Conservation (phyloP, 805 yeast genomes). For the Trichomonascus vanleenenianus region DNA sequence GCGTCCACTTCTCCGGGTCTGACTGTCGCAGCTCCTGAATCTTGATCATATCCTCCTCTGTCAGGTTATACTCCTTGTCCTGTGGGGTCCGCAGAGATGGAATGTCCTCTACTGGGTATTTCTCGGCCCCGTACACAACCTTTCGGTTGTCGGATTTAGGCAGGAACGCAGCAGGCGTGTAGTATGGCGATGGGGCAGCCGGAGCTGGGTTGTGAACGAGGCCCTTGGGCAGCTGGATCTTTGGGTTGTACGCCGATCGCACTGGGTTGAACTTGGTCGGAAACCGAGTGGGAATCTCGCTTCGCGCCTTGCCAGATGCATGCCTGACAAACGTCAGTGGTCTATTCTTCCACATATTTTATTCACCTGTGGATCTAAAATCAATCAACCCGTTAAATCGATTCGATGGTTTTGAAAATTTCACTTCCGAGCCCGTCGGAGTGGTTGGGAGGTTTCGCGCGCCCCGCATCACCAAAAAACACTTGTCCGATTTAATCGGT, state of each 20-base stretch:
- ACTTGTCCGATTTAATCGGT: too few species aligned
- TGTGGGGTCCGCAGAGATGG: conserved; percentile 32
- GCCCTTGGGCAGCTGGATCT: conserved; percentile 49
- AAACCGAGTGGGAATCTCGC: conserved; percentile 24
- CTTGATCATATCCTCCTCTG: conserved; percentile 49
- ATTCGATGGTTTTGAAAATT: too few species aligned
- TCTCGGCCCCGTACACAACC: conserved; percentile 23
- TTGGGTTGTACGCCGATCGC: conserved; percentile 60
- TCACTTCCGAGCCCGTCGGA: background rate
- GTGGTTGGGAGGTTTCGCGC: background rate
- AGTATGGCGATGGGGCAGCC: conserved; percentile 46
- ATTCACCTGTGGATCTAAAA: too few species aligned
- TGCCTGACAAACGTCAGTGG: background rate
- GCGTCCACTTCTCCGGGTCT: conserved; percentile 59
- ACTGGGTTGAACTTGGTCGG: conserved; percentile 55
- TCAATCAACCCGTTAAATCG: too few species aligned
- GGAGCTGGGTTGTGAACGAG: conserved; percentile 58
- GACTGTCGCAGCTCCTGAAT: conserved; percentile 46
- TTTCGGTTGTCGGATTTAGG: conserved; percentile 56
- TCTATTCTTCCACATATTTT: too few species aligned
- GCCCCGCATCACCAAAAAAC: background rate
- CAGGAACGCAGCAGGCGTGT: conserved; percentile 64
- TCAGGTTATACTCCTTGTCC: conserved; percentile 45
- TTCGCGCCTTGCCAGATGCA: conserved; percentile 6
- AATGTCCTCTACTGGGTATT: conserved; percentile 19